Base-by-base conservation (phyloP, 73 alveolate species). In the Diophrys appendiculata region DNA sequence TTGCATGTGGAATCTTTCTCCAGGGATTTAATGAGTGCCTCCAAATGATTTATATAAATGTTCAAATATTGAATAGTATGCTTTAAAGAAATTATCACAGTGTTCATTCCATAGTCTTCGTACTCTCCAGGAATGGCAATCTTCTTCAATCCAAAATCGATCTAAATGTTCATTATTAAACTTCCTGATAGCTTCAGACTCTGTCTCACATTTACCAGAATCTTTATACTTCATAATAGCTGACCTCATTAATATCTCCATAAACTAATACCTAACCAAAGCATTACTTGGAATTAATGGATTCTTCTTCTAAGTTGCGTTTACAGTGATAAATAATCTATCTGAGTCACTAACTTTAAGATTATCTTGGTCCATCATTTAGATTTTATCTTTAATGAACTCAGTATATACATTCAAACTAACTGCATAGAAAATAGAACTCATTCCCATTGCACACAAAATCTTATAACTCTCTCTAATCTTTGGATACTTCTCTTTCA, bases 101-200 rank as follows among this genome's bases (percentile, higher is more conserved):
- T 89, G 83, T 77, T 91, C 98, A 78, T 91, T 91, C 93, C 96
- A 94, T 60, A 81, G 87, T 56, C 89, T 78, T 53, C 87, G 87
- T 70, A 72, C 82, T 80, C 98, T 76, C 31, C 31, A 70, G 2
- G n/a, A 30, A 13, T 70, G 78, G n/a, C 68, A 30, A 33, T 70
- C 34, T 30, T 67, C 78, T 70, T 31, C 8, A 13, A n/a, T 33
- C 33, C 31, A n/a, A 1, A 67, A 70, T 29, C 30, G n/a, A 1
- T 31, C 64, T 23, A 70, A 33, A 23, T 18, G 11, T 30, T 70
- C 30, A 30, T 29, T 31, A 0, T 32, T 3, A n/a, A 70, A 70
- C 2, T 70, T 34, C 28, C n/a, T 13, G 2, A 70, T 70, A 2
- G 68, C 54, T 24, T 70, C 78, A 2, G 65, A 70, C 64, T 8